A percentile compares a stretch with the other conserved stretches of the same genome.
Conservation (phyloP, 202 grass and related monocot genomes). For the Eragrostis tef region DNA sequence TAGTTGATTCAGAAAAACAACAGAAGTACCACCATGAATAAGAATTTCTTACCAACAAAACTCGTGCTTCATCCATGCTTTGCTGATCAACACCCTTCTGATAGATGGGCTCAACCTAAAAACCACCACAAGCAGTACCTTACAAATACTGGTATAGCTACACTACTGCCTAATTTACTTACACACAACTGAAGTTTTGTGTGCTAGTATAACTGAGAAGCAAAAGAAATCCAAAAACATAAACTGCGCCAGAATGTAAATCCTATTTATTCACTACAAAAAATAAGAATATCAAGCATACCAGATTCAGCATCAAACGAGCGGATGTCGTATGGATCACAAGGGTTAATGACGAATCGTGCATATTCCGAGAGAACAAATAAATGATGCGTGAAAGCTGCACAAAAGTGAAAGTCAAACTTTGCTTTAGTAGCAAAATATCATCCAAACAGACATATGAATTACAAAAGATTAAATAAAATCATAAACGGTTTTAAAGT, state of each 20-base stretch:
- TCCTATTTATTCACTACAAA: conserved; percentile 28
- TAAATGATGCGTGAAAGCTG: conserved; percentile 98
- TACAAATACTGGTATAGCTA: conserved; percentile 1
- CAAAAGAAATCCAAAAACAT: conserved; percentile 26
- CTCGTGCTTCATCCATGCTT: conserved; percentile 94
- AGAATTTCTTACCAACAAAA: conserved; percentile 77
- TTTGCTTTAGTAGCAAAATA: conserved; percentile 35
- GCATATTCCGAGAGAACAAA: conserved; percentile 99
- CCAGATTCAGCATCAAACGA: conserved; percentile 98
- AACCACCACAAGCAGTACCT: conserved; percentile 32
- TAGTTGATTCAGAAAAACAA: conserved; percentile 29
- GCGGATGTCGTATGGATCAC: conserved; percentile 97
- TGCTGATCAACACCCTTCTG: conserved; percentile 92
- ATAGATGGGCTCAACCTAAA: conserved; percentile 98
- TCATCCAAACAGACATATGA: conserved; percentile 21
- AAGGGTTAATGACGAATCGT: conserved; percentile 94
- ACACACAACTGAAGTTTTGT: not conserved
- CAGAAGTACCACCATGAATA: conserved; percentile 4
- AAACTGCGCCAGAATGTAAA: conserved; percentile 6
- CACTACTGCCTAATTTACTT: not conserved
- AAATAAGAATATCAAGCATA: conserved; percentile 56
- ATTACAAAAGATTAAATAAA: conserved; percentile 24
- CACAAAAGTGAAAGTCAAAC: conserved; percentile 54
- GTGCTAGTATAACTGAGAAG: conserved; percentile 12
- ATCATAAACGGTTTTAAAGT: not conserved